These are phyloP conservation scores for Lecanosticta acicola DNA, from an alignment of 2,329 filamentous ascomycete genomes.

Conservation along the genomic window DNA sequence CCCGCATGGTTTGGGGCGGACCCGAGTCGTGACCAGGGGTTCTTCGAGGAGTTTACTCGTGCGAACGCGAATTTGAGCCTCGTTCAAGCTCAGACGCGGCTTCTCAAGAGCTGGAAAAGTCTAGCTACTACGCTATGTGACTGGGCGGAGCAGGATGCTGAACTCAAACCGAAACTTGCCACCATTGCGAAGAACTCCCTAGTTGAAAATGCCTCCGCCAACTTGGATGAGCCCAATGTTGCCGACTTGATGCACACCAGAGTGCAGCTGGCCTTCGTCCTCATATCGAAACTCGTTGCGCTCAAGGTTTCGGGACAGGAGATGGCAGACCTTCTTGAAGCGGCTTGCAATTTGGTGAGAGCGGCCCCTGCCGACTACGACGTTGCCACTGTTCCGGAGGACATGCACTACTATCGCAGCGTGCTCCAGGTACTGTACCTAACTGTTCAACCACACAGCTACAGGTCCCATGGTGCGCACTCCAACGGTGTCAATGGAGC, in stretches of 20 bases:
- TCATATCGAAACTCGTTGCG: conserved; percentile 72
- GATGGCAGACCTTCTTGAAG: conserved; percentile 50
- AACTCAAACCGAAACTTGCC: conserved; percentile 64
- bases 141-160: conserved; percentile 46
- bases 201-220: conserved; percentile 65
- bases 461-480: neutral
- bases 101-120: conserved; percentile 86
- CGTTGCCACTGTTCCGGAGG: conserved; percentile 50
- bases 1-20: conserved; percentile 62
- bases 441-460: conserved; percentile 60
- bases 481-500: neutral
- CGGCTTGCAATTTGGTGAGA: conserved; percentile 57
- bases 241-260: conserved; percentile 68
- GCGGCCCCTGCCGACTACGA: conserved; percentile 54
- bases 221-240: conserved; percentile 76
- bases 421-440: conserved; percentile 82
- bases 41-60: conserved; percentile 72
- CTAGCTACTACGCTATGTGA: conserved; percentile 77
- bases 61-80: conserved; percentile 89
- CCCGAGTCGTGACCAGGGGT: conserved; percentile 57
- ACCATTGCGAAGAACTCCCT: conserved; percentile 73
- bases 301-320: conserved; percentile 44
- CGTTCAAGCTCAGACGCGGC: conserved; percentile 81
- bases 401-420: conserved; percentile 70
- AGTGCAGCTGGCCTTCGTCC: conserved; percentile 72